These are phyloP conservation scores for Russula lepida DNA, from an alignment of 768 basidiomycete genomes.

Conservation along the genomic window DNA sequence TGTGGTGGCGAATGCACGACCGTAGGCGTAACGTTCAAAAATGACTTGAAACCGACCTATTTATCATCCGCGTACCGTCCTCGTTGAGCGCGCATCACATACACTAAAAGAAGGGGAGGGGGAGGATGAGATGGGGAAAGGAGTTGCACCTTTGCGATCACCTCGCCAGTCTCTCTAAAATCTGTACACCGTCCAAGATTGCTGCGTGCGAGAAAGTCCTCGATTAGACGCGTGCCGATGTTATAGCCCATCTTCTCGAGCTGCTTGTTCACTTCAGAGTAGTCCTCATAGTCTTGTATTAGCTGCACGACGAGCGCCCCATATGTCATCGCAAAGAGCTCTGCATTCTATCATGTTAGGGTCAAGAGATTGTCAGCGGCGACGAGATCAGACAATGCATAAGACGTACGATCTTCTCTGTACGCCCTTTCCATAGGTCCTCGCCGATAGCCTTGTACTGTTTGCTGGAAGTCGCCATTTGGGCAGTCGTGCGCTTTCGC, in stretches of 20 bases:
- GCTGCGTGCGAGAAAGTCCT: conserved; percentile 93
- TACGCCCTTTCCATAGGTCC: conserved; percentile 89
- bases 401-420: conserved; percentile 84
- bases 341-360: conserved; percentile 65
- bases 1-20: conserved; percentile 56
- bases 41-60: conserved; percentile 98
- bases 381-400: neutral
- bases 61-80: neutral
- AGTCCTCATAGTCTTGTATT: conserved; percentile 99
- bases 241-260: conserved; percentile 99
- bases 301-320: conserved; percentile 97
- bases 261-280: conserved; percentile 89
- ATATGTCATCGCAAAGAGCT: conserved; percentile 94
- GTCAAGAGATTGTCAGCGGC: conserved; percentile 20
- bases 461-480: conserved; percentile 56
- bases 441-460: conserved; percentile 87
- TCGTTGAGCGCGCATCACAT: neutral
- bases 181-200: conserved; percentile 87
- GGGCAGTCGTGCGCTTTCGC: neutral
- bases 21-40: conserved; percentile 83
- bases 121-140: neutral
- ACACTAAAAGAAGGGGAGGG: neutral
- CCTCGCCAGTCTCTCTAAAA: conserved; percentile 92
- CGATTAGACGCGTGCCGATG: conserved; percentile 91
- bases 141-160: conserved; percentile 73